These are phyloP conservation scores for Ciborinia camelliae DNA, from an alignment of 2,329 filamentous ascomycete species.

Conservation along the genomic window DNA sequence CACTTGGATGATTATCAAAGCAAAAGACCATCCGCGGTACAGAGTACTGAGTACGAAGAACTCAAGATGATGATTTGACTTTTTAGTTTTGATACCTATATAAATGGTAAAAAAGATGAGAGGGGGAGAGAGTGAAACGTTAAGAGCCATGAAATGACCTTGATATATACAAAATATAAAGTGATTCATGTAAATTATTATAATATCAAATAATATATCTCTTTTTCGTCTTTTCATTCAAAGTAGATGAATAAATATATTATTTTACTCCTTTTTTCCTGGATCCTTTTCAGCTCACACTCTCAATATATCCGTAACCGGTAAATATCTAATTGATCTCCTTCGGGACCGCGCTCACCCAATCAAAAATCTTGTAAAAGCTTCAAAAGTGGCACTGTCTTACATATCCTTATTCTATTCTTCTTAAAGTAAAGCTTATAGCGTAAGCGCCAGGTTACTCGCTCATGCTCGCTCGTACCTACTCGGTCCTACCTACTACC, in stretches of 20 bases:
- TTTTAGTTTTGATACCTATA: no score
- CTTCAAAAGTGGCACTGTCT: not conserved
- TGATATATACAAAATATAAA: no score
- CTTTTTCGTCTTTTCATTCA: not conserved
- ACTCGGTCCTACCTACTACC: no score
- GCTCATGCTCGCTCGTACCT: no score
- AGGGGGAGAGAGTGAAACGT: not conserved
- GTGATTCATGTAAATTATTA: no score
- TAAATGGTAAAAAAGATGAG: no score
- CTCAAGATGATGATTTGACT: no score
- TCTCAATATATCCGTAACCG: no score
- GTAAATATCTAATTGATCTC: no score
- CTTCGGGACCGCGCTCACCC: not conserved
- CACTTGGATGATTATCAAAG: not conserved
- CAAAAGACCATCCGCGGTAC: not conserved
- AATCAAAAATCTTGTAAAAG: not conserved
- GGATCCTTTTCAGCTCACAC: not conserved
- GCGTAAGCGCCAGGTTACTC: not conserved
- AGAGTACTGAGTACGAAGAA: no score
- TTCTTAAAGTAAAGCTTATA: not conserved
- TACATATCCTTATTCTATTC: slow-evolving; percentile 1
- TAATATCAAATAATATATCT: no score
- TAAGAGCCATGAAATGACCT: no score
- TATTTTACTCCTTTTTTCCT: not conserved
- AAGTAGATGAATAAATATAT: not conserved